Evolutionary conservation across 805 yeast species (phyloP).

Genomic region (Lachancea sp.): DNA sequence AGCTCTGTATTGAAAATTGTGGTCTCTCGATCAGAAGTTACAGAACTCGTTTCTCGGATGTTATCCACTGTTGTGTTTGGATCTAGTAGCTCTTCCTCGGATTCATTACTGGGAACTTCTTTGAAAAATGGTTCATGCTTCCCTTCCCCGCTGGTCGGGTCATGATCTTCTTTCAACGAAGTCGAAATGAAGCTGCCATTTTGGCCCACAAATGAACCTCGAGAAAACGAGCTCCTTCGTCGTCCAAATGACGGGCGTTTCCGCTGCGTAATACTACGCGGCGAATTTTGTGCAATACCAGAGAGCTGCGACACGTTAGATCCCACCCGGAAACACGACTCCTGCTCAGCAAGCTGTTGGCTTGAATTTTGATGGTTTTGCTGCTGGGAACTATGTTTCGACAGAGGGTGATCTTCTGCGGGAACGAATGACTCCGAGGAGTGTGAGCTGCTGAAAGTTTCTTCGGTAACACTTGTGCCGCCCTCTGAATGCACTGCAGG

Average conservation of each 20-base stretch:
- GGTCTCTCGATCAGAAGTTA: neutral
- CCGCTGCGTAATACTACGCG: neutral
- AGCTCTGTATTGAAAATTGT: constrained; percentile 1
- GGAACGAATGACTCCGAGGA: constrained; percentile 11
- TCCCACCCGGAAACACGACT: neutral
- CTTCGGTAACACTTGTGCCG: constrained; percentile 13
- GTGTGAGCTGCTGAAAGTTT: constrained; percentile 18
- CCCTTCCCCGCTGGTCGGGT: neutral
- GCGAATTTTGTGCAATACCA: neutral
- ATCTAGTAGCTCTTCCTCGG: neutral
- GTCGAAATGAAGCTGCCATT: constrained; percentile 9
- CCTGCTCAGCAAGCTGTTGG: neutral
- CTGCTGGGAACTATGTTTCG: neutral
- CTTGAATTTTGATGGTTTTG: neutral
- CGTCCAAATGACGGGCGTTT: constrained; percentile 1
- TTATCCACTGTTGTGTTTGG: neutral
- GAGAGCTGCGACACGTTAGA: neutral
- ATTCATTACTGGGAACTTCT: neutral
- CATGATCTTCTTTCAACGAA: constrained; percentile 2
- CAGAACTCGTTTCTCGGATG: neutral
- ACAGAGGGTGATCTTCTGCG: constrained; percentile 1
- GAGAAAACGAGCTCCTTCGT: constrained; percentile 5
- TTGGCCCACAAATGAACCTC: constrained; percentile 9
- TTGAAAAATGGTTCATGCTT: neutral
- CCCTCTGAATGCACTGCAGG: constrained; percentile 3